A percentile compares a stretch with the other conserved stretches of the same genome.
Evolutionary conservation across 805 yeast species (phyloP).

Genomic region (Yamadazyma akitaensis): DNA sequence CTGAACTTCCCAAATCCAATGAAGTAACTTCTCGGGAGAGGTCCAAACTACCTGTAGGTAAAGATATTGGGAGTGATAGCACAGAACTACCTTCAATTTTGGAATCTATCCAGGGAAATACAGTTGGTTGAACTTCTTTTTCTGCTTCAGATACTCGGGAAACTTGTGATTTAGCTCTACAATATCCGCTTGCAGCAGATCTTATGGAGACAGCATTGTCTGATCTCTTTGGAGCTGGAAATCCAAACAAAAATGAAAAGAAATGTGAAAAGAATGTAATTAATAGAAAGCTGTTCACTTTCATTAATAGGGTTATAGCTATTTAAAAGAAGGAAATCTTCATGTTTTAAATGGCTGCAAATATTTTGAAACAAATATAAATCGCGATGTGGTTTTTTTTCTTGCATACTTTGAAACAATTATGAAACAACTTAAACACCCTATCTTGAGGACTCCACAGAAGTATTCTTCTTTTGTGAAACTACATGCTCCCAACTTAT

Average conservation of each 20-base stretch:
- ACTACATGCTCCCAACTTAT: conserved; percentile 19
- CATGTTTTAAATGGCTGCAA: conserved; percentile 5
- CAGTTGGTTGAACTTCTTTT: too few species aligned
- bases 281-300: background rate
- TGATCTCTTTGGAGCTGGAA: background rate
- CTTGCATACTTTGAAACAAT: conserved; percentile 6
- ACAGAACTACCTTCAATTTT: background rate
- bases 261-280: too few species aligned
- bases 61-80: background rate
- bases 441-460: conserved; percentile 28
- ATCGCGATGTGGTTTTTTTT: conserved; percentile 3
- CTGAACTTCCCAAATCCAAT: background rate
- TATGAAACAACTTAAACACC: conserved; percentile 24
- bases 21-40: background rate
- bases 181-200: background rate
- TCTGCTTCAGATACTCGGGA: background rate
- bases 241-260: background rate
- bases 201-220: background rate
- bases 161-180: background rate
- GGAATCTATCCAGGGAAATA: too few species aligned
- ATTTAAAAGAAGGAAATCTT: background rate
- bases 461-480: conserved; percentile 24
- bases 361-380: conserved; percentile 1
- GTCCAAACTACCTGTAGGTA: background rate
- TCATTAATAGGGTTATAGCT: background rate